Evolutionary conservation across 352 stramenopile species (phyloP), one percentile per base, ranked within the genome.

Genomic region (Phytopythium oedochilum): DNA sequence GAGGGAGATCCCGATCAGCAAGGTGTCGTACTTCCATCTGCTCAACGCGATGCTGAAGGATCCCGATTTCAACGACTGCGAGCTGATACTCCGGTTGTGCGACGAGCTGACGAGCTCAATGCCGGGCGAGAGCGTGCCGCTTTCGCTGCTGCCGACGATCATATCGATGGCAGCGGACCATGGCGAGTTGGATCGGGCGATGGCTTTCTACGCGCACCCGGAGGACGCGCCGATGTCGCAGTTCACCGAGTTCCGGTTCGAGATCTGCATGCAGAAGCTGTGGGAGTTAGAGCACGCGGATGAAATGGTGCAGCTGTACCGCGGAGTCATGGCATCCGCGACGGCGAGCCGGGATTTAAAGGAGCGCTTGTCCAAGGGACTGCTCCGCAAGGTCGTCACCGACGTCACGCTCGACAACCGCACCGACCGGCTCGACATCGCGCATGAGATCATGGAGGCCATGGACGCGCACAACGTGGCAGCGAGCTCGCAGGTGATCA

Each of bases 211-310:
- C 53, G 55, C 55, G 20, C 71, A 83, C 32, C 62, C 69, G 2
- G 53, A 58, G 1, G 55, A 81, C 17, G 68, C 63, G 8, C 32
- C 57, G 2, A 78, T 88, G 71, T 64, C 60, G 23, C 39, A 35
- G 3, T 86, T 75, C 45, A 81, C 70, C 1, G 72, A 89, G 57
- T 79, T 77, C 55, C 75, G 70, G 11, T 88, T 92, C 52, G 78
- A 88, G 28, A 86, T 86, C 40, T 85, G 73, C 49, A 53, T 89
- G 35, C 77, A 86, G 51, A 73, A 75, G 35, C 55, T 92, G 28
- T 78, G 73, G 63, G 53, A 75, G 6, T 47, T 74, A 28, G 64
- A 68, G 28, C 64, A 77, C 53, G 55, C 72, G 14, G 57, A 61
- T 10, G 76, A 86, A 60, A 70, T 88, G 57, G 66, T 92, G 26